phyloP scores from a whole-genome alignment of 306 rosid genomes.

The Begonia fuchsioides region DNA sequence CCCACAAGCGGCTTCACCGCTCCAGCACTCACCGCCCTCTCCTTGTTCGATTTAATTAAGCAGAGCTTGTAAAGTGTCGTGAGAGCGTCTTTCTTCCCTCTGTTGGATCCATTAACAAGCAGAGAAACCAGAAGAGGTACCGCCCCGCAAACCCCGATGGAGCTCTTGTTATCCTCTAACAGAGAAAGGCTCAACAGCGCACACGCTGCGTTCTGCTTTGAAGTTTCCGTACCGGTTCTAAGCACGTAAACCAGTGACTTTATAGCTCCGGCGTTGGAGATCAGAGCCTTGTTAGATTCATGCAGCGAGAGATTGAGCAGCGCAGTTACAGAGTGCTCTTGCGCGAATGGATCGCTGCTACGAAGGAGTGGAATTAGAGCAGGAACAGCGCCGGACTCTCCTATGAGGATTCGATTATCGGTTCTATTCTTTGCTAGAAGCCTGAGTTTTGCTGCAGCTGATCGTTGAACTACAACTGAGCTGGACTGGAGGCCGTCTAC shows the following conservation, averaged over 20 bases:
- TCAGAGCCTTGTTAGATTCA: slow-evolving; percentile 54
- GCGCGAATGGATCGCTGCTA: slow-evolving; percentile 83
- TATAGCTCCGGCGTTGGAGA: slow-evolving; percentile 72
- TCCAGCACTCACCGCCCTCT: slow-evolving; percentile 78
- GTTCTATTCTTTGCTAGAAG: slow-evolving; percentile 82
- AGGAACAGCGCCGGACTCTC: slow-evolving; percentile 87
- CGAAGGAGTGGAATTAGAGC: slow-evolving; percentile 80
- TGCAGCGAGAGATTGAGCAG: slow-evolving; percentile 69
- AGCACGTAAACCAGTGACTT: slow-evolving; percentile 75
- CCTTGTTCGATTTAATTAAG: slow-evolving; percentile 64
- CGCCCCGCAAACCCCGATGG: slow-evolving; percentile 86
- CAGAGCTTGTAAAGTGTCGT: slow-evolving; percentile 84
- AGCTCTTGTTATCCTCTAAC: slow-evolving; percentile 65
- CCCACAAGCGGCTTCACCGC: slow-evolving; percentile 79
- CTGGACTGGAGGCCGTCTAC: slow-evolving; percentile 62
- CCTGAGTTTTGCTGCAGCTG: slow-evolving; percentile 88
- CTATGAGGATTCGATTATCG: slow-evolving; percentile 68
- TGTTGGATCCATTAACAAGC: slow-evolving; percentile 47
- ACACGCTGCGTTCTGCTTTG: slow-evolving; percentile 95
- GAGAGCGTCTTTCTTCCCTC: slow-evolving; percentile 86
- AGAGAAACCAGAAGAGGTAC: slow-evolving; percentile 73
- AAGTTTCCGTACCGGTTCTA: slow-evolving; percentile 77
- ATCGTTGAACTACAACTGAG: slow-evolving; percentile 68
- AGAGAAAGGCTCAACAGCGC: slow-evolving; percentile 73
- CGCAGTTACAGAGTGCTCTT: slow-evolving; percentile 92